These are phyloP conservation scores for Wickerhamiella pararugosa DNA, from an alignment of 1,139 yeast genomes.

Conservation along the genomic window DNA sequence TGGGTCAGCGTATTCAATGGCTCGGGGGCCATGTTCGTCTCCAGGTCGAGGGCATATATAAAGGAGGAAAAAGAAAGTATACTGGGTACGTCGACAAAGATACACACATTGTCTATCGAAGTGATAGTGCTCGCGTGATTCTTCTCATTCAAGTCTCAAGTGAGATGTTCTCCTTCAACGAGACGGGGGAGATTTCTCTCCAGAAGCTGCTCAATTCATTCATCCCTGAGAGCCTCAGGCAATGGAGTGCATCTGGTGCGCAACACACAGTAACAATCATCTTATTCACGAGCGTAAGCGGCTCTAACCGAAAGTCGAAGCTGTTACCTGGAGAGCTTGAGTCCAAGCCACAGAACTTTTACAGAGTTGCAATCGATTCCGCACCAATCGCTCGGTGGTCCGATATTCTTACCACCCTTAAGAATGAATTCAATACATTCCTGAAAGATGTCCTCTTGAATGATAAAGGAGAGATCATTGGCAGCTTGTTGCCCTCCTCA, in stretches of 20 bases:
- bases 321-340: slow-evolving; percentile 47
- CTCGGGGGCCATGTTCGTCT: slow-evolving; percentile 46
- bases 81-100: slow-evolving; percentile 54
- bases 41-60: slow-evolving; percentile 49
- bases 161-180: slow-evolving; percentile 98
- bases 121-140: slow-evolving; percentile 76
- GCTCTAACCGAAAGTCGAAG: slow-evolving; percentile 3
- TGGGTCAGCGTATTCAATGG: slow-evolving; percentile 49
- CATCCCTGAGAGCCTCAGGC: slow-evolving; percentile 74
- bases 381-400: slow-evolving; percentile 76
- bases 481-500: slow-evolving; percentile 56
- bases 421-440: slow-evolving; percentile 75
- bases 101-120: slow-evolving; percentile 72
- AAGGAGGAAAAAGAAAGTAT: slow-evolving; percentile 40
- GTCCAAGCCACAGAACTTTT: slow-evolving; percentile 57
- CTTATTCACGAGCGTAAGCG: slow-evolving; percentile 67
- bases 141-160: slow-evolving; percentile 77
- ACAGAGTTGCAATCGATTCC: slow-evolving; percentile 89
- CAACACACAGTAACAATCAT: slow-evolving; percentile 89
- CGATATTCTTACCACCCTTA: slow-evolving; percentile 72
- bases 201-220: slow-evolving; percentile 83
- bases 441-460: slow-evolving; percentile 52
- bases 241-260: slow-evolving; percentile 75
- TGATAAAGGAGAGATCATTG: slow-evolving; percentile 25
- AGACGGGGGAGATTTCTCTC: slow-evolving; percentile 85